phyloP scores from a whole-genome alignment of 495 filamentous ascomycete species.

The Terfezia claveryi region DNA sequence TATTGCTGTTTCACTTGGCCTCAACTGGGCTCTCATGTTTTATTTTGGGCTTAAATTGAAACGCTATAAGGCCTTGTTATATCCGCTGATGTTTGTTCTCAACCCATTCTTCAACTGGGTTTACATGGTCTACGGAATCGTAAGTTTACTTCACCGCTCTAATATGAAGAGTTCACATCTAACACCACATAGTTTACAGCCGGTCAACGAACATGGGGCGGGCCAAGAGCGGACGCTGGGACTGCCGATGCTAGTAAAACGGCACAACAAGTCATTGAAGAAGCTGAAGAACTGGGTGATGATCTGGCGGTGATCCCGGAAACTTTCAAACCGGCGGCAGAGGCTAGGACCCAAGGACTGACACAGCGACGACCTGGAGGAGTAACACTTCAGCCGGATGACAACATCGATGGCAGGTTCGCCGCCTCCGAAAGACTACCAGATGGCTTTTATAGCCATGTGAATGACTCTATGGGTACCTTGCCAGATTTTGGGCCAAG shows the following conservation, averaged over 20 bases:
- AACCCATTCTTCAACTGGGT: slow-evolving; percentile 98
- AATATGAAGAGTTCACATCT: background rate
- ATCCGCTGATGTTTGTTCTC: slow-evolving; percentile 84
- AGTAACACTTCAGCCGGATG: slow-evolving; percentile 43
- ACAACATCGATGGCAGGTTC: slow-evolving; percentile 51
- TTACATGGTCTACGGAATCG: slow-evolving; percentile 68
- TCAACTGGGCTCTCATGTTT: slow-evolving; percentile 92
- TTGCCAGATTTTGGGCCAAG: slow-evolving; percentile 23
- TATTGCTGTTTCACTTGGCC: slow-evolving; percentile 78
- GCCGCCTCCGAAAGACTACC: slow-evolving; percentile 36
- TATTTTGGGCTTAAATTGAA: slow-evolving; percentile 79
- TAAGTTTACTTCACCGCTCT: background rate
- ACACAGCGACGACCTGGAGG: slow-evolving; percentile 25
- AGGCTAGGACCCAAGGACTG: slow-evolving; percentile 28
- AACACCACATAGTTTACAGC: slow-evolving; percentile 42
- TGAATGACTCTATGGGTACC: slow-evolving; percentile 37
- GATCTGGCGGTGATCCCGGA: slow-evolving; percentile 84
- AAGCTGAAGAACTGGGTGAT: slow-evolving; percentile 58
- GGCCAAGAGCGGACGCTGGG: slow-evolving; percentile 79
- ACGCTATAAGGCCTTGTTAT: slow-evolving; percentile 82
- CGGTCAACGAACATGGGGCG: slow-evolving; percentile 90
- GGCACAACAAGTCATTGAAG: slow-evolving; percentile 60
- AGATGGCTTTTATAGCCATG: slow-evolving; percentile 40
- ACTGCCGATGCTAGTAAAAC: slow-evolving; percentile 58
- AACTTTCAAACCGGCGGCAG: slow-evolving; percentile 54